Conservation (phyloP, 108 stramenopile genomes). For the Nitzschia inconspicua region DNA sequence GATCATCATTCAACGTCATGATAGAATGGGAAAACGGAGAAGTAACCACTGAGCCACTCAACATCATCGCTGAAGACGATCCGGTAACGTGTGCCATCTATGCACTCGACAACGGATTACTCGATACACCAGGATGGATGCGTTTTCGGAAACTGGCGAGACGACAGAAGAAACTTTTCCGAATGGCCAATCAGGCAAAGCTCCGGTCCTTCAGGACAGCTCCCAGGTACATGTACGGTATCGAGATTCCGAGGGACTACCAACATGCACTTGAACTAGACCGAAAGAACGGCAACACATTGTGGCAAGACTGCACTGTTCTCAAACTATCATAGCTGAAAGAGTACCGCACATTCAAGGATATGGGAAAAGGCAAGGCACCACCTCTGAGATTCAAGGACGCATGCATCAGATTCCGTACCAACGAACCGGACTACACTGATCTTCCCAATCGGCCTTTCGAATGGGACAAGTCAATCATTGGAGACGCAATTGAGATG, state of each 20-base stretch:
- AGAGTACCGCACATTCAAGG: no score
- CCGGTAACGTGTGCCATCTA: slow-evolving; percentile 38
- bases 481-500: no score
- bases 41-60: slow-evolving; percentile 26
- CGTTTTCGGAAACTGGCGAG: slow-evolving; percentile 18
- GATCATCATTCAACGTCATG: no score
- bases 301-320: slow-evolving; percentile 32
- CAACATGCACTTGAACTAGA: slow-evolving; percentile 28
- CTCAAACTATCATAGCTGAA: no score
- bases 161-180: no score
- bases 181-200: no score
- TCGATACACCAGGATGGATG: slow-evolving; percentile 40
- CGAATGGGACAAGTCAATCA: no score
- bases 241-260: slow-evolving; percentile 5
- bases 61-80: slow-evolving; percentile 14
- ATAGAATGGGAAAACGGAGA: slow-evolving; percentile 31
- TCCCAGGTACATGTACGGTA: no score
- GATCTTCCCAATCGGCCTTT: slow-evolving; percentile 12
- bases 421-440: neutral
- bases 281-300: slow-evolving; percentile 26
- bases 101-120: slow-evolving; percentile 23
- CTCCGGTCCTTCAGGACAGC: no score
- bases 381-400: no score
- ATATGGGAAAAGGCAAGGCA: no score
- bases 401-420: neutral